phyloP scores from a whole-genome alignment of 2,329 filamentous ascomycete species.

The Grosmannia huntii region DNA sequence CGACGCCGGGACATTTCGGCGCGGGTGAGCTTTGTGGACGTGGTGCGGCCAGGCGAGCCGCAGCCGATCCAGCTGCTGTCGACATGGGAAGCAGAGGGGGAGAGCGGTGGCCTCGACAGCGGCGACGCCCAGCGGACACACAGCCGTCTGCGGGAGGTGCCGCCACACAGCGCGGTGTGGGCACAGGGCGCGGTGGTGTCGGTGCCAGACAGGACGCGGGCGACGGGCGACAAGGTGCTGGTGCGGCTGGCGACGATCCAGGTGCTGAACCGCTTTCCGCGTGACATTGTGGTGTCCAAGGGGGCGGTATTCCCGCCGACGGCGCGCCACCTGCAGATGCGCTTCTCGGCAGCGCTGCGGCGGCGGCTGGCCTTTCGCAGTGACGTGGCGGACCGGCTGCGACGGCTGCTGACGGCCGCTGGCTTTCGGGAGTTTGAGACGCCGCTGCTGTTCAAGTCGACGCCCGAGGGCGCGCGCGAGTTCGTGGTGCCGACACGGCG shows the following conservation, averaged over 20 bases:
- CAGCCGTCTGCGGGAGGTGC: conserved; percentile 30
- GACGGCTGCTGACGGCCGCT: conserved; percentile 19
- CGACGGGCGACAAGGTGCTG: neutral
- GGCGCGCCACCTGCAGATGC: conserved; percentile 72
- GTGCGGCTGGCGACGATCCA: conserved; percentile 44
- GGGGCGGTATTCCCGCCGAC: conserved; percentile 63
- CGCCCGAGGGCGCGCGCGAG: conserved; percentile 86
- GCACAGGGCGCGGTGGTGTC: conserved; percentile 25
- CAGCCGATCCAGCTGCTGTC: conserved; percentile 28
- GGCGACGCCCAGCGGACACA: conserved; percentile 23
- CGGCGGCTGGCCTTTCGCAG: conserved; percentile 59
- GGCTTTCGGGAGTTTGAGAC: conserved; percentile 76
- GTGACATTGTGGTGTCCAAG: conserved; percentile 62
- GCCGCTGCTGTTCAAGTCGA: conserved; percentile 91
- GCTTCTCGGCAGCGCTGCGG: conserved; percentile 56
- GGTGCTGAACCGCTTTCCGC: conserved; percentile 60
- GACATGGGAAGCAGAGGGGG: conserved; percentile 25
- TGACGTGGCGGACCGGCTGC: conserved; percentile 20
- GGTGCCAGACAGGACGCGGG: neutral
- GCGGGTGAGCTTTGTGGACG: conserved; percentile 57
- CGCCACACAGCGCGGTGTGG: conserved; percentile 39
- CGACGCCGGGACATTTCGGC: conserved; percentile 55
- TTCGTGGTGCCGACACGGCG: conserved; percentile 82
- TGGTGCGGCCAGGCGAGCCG: conserved; percentile 22
- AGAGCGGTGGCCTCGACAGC: too few species aligned